Conservation (phyloP, 306 rosid genomes). For the Gastrolobium bilobum region DNA sequence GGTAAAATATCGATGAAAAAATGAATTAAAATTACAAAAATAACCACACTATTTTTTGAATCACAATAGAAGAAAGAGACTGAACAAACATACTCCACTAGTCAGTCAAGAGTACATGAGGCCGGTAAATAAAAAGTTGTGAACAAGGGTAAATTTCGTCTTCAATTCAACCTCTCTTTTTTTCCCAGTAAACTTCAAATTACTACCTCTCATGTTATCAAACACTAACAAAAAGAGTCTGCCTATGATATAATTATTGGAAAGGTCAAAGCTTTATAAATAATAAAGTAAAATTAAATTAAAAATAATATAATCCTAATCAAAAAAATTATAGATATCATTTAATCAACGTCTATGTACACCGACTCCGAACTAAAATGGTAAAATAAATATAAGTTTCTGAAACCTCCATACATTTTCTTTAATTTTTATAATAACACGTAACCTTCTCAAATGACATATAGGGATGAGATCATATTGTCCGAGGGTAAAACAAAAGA, state of each 20-base stretch:
- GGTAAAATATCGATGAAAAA: no score
- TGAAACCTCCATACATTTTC: neutral
- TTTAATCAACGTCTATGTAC: neutral
- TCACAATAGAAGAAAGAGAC: no score
- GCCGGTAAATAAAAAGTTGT: no score
- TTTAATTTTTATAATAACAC: conserved; percentile 31
- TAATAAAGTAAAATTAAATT: neutral
- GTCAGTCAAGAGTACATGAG: no score
- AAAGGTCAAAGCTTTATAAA: neutral
- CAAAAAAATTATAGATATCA: neutral
- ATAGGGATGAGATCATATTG: conserved; percentile 25
- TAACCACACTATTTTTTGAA: no score
- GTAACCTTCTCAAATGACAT: conserved; percentile 12
- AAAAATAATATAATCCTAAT: no score
- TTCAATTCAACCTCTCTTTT: no score
- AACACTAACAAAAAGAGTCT: neutral
- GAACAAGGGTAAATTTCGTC: no score
- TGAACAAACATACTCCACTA: no score
- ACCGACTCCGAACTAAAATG: neutral
- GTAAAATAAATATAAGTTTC: neutral
- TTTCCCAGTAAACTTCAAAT: no score
- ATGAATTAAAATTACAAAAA: no score
- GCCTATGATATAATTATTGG: neutral
- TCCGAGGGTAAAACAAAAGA: conserved; percentile 18
- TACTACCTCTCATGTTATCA: neutral